These are phyloP conservation scores for Fusarium sp. DNA, from an alignment of 2,329 filamentous ascomycete genomes.

Conservation along the genomic window DNA sequence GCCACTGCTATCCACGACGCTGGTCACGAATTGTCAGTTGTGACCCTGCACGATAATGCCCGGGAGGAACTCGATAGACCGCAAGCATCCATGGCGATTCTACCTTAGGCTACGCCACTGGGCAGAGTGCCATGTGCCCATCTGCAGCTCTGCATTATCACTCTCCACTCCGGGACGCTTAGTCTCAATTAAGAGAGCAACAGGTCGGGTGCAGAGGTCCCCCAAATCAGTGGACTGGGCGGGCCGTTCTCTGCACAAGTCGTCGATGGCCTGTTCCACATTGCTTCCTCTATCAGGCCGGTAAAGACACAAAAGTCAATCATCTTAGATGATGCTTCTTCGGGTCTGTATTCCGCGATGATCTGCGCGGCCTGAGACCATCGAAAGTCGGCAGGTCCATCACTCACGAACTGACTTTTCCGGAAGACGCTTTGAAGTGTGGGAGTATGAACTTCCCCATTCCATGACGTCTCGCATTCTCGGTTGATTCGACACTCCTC, in stretches of 20 bases:
- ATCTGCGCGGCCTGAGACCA: constrained; percentile 11
- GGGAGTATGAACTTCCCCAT: constrained; percentile 22
- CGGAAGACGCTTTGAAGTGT: constrained; percentile 26
- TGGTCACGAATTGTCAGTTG: background rate
- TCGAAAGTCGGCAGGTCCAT: constrained; percentile 9
- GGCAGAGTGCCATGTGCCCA: background rate
- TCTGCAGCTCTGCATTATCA: background rate
- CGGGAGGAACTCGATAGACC: background rate
- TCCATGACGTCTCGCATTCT: constrained; percentile 29
- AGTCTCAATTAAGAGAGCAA: background rate
- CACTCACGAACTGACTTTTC: constrained; percentile 2
- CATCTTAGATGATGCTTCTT: constrained; percentile 30
- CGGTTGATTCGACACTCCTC: constrained; percentile 18
- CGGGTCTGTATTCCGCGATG: constrained; percentile 16
- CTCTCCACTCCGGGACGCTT: background rate
- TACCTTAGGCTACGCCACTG: background rate
- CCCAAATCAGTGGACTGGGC: constrained; percentile 45
- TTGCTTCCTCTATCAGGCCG: constrained; percentile 3
- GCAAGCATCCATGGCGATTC: background rate
- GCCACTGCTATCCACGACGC: background rate
- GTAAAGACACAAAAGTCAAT: constrained; percentile 31
- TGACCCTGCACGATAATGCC: background rate
- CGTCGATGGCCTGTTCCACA: constrained; percentile 16
- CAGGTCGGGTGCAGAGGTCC: background rate
- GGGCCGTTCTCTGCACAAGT: constrained; percentile 10